Base-by-base conservation (phyloP, 164 flowering plant genomes). In the Stephania japonica region DNA sequence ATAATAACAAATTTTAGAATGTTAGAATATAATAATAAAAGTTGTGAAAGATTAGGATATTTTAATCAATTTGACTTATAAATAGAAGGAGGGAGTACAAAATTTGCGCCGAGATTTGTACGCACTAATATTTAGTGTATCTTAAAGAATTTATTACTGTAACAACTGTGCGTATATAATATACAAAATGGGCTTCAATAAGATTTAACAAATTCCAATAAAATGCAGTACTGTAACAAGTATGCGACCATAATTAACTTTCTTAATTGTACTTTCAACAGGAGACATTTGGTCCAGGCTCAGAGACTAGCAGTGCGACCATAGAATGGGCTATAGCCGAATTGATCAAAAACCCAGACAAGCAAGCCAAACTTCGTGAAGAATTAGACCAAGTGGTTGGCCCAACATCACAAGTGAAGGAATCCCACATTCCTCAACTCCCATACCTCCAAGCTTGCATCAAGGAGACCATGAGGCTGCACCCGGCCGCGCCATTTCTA, bases 401-500 rank as follows among this genome's bases (percentile, higher is more conserved):
- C 5, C 5, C 26, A 16, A 12, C 6, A 0, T 19, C 16, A 4
- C 0, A 41, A 0, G 43, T 80, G 2, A 73, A 23, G 32, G 79
- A 78, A 21, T 65, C 75, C 1, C 26, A 81, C 21, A 50, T 78
- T 6, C 41, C 70, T 13, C 42, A 63, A 0, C 73, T 81, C 24
- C 70, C 74, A 11, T 81, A 75, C 68, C 71, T 81, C 3, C 73
- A 78, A 24, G 79, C 81, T 6, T 75, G 83, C 24, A 16, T 69
- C 9, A 78, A 76, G 59, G 84, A 81, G 47, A 69, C 79, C 38
- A 65, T 81, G 50, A 73, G 84, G 23, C 42, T 81, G 43, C 81
- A 78, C 53, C 84, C 81, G 0, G 78, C 79, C 0, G 80, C 71
- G 18, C 83, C 83, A 2, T 73, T 81, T 38, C 75, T 78, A 12